These are phyloP conservation scores for Venturia carpophila DNA, from an alignment of 2,329 filamentous ascomycete species.

Conservation along the genomic window DNA sequence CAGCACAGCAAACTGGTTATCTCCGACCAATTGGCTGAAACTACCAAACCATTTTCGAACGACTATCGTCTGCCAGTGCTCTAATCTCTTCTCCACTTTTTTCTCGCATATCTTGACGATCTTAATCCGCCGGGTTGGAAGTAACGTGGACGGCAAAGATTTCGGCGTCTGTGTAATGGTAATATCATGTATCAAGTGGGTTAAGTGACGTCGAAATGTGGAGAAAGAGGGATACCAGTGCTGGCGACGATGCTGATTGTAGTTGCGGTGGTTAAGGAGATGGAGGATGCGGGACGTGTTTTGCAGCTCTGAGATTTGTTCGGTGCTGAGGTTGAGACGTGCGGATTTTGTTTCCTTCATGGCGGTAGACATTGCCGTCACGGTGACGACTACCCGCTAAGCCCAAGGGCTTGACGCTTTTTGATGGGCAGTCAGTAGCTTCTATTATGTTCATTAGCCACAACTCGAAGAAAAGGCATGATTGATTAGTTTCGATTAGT, in stretches of 20 bases:
- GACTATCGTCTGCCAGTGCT: neutral
- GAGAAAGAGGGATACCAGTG: constrained; percentile 75
- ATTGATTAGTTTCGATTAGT: too few relatives aligned
- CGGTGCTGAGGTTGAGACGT: neutral
- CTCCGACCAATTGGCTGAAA: constrained; percentile 40
- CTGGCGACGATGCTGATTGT: constrained; percentile 76
- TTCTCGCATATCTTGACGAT: neutral
- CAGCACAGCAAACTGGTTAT: constrained; percentile 39
- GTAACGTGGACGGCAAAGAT: neutral
- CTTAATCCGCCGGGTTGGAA: neutral
- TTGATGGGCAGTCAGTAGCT: too few relatives aligned
- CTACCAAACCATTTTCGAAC: constrained; percentile 11
- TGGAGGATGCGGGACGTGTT: constrained; percentile 49
- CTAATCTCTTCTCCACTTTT: neutral
- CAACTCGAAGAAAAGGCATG: too few relatives aligned
- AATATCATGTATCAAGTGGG: constrained; percentile 42
- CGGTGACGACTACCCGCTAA: neutral
- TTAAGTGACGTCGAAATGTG: constrained; percentile 60
- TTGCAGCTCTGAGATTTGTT: constrained; percentile 21
- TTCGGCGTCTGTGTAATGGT: constrained; percentile 15
- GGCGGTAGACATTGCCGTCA: neutral
- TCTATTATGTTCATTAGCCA: neutral
- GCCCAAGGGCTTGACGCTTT: too few relatives aligned
- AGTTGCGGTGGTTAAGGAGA: constrained; percentile 73
- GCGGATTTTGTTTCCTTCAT: neutral